Conservation (phyloP, 768 basidiomycete genomes). For the Naematelia encephala region DNA sequence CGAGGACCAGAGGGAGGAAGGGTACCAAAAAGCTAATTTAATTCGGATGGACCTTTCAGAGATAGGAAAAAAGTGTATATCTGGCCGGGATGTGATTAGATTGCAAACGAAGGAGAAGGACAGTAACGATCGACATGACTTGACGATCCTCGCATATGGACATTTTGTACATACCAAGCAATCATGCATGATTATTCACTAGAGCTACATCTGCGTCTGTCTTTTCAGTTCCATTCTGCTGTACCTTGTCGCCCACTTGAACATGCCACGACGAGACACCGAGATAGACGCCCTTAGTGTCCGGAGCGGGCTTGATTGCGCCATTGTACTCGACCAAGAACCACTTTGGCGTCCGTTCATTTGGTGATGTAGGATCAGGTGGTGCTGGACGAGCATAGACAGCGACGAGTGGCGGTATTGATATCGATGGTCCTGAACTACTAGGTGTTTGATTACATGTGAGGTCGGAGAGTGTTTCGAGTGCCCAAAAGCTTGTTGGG, state of each 20-base stretch:
- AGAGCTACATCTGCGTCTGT: not conserved
- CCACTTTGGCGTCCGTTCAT: not conserved
- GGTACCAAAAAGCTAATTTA: not conserved
- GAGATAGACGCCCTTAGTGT: not conserved
- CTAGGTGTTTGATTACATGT: not conserved
- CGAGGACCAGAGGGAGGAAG: not conserved
- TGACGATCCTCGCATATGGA: not conserved
- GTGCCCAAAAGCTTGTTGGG: conserved; percentile 1
- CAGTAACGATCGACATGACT: too few relatives aligned
- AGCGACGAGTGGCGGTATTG: not conserved
- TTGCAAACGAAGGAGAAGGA: too few relatives aligned
- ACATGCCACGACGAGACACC: not conserved
- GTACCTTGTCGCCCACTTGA: not conserved
- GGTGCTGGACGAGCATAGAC: conserved; percentile 10
- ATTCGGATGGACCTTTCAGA: too few relatives aligned
- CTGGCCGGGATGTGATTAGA: too few relatives aligned
- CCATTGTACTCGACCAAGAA: not conserved
- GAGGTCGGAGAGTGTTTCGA: not conserved
- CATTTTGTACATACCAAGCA: not conserved
- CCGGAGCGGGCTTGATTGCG: not conserved
- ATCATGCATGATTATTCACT: not conserved
- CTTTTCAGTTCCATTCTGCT: not conserved
- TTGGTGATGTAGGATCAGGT: not conserved
- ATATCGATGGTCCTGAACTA: not conserved
- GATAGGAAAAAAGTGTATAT: too few relatives aligned